Evolutionary conservation across 2,329 filamentous ascomycete species (phyloP), one percentile per base, ranked within the genome.

Genomic region (Massarina eburnea): DNA sequence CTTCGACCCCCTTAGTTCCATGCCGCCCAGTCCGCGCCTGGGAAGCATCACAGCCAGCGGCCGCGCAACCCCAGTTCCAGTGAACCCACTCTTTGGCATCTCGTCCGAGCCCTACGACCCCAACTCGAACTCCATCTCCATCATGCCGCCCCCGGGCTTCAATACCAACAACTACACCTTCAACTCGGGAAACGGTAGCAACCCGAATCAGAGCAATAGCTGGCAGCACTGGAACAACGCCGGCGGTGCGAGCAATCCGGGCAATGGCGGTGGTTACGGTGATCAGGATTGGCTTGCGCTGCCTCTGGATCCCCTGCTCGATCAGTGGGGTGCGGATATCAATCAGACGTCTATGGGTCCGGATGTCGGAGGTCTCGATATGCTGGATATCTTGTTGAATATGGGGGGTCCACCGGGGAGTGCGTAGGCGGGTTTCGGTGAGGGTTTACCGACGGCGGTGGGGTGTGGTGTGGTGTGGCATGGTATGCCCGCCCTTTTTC

Each of bases 281-380:
- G 63, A 67, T 45, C 76, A 78, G 32, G 81, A 84, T 62, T 85
- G 82, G 82, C 73, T 84, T 40, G 78, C 81, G 0, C 61, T 84
- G n/a, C 80, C 81, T 1, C 71, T 85, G 3, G 80, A 84, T 61
- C 79, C 80, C 34, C 75, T 84, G 48, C 75, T 83, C 43, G 77
- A 80, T 57, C 77, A 78, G 51, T 78, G 78, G 57, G 79, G 79
- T 10, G 76, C 79, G 1, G 80, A 82, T 43, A 80, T 83, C 18
- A 81, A 77, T 17, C 71, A 75, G 58, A 78, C 75, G 22, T 73
- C 75, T 34, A 79, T 77, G 66, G 82, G 82, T 0, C 81, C 81
- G n/a, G 81, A 90, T 83, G 65, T 88, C 77, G 71, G 85, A 73
- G 52, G 74, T 1, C 68, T 74, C 54, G 76, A 78, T 55, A 73